Conservation (phyloP, 345 rosid species). For the Clarkia xantiana region DNA sequence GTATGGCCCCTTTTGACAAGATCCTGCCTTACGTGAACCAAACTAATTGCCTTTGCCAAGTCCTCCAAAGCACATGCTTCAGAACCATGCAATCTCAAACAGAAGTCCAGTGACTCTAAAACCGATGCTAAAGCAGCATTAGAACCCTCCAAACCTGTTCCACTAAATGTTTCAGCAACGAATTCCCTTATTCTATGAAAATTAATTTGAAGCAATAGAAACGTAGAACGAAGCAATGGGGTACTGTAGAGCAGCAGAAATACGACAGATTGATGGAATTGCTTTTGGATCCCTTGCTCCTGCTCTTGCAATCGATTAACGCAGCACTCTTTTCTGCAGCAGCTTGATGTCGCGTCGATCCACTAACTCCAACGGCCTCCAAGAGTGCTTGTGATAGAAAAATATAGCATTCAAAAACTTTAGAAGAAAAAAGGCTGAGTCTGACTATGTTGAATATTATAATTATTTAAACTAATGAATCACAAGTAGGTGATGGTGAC, state of each 20-base stretch:
- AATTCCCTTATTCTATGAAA: no score
- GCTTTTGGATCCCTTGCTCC: constrained; percentile 99
- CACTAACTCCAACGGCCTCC: constrained; percentile 79
- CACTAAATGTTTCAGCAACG: no score
- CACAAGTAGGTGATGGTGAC: no score
- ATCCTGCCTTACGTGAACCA: constrained; percentile 67
- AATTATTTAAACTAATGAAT: no score
- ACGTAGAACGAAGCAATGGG: constrained; percentile 50
- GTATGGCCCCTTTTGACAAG: constrained; percentile 82
- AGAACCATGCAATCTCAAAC: constrained; percentile 80
- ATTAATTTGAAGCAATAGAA: neutral
- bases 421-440: no score
- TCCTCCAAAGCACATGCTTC: constrained; percentile 87
- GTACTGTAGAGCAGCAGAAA: constrained; percentile 91
- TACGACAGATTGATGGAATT: constrained; percentile 88
- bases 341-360: constrained; percentile 84
- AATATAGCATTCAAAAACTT: no score
- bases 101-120: constrained; percentile 76
- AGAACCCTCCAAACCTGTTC: constrained; percentile 71
- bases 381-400: constrained; percentile 49
- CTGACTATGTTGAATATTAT: no score
- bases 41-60: constrained; percentile 70
- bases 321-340: constrained; percentile 89
- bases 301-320: constrained; percentile 86
- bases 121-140: constrained; percentile 84